Evolutionary conservation across 2,329 filamentous ascomycete genomes (phyloP).

Genomic region (Ilyonectria sp.): DNA sequence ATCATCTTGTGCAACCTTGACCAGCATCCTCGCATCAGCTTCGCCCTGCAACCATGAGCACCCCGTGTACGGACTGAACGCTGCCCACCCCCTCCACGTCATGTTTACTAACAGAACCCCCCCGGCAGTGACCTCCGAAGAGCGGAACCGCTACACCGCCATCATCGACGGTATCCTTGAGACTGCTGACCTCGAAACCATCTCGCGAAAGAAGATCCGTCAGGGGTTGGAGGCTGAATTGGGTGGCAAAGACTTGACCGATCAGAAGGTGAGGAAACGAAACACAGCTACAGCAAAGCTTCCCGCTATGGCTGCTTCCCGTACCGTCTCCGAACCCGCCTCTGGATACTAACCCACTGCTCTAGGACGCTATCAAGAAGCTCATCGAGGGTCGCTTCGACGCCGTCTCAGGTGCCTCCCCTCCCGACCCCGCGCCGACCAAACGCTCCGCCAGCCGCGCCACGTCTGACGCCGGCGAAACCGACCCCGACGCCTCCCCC

Average conservation of each 20-base stretch:
- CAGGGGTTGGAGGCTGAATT: constrained; percentile 69
- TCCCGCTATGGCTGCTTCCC: neutral
- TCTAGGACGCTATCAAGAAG: constrained; percentile 77
- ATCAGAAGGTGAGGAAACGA: constrained; percentile 67
- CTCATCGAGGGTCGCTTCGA: constrained; percentile 84
- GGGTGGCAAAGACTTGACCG: constrained; percentile 70
- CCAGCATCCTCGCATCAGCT: constrained; percentile 17
- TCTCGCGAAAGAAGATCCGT: constrained; percentile 75
- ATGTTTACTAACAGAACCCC: constrained; percentile 23
- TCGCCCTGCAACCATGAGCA: constrained; percentile 42
- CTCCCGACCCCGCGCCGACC: constrained; percentile 49
- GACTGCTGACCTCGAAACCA: constrained; percentile 72
- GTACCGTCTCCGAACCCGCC: constrained; percentile 15
- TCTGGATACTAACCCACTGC: constrained; percentile 10
- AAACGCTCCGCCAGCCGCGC: constrained; percentile 56
- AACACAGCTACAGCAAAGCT: neutral
- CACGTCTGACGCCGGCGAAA: constrained; percentile 58
- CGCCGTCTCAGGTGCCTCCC: constrained; percentile 67
- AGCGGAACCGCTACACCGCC: constrained; percentile 67
- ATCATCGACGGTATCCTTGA: constrained; percentile 74
- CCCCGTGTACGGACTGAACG: constrained; percentile 43
- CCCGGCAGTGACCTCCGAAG: constrained; percentile 64
- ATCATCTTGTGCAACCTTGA: constrained; percentile 29
- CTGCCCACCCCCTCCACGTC: constrained; percentile 13
- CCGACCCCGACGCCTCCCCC: constrained; percentile 62